A percentile compares a stretch with the other conserved stretches of the same genome.
These are phyloP conservation scores for Papiliotrema fonsecae DNA, from an alignment of 1,284 basidiomycete genomes.

Conservation along the genomic window DNA sequence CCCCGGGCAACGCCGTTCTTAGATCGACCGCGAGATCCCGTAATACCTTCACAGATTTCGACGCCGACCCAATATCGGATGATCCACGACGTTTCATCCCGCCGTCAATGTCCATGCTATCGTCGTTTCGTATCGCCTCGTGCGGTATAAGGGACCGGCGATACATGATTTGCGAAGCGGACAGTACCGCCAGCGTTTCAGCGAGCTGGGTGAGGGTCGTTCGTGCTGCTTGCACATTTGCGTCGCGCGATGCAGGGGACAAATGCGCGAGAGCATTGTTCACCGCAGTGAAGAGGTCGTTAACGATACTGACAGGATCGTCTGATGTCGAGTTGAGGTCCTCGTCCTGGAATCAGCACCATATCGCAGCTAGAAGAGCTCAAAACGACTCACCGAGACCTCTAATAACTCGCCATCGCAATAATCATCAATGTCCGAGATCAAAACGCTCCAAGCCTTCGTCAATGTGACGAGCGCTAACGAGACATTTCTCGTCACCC, in stretches of 20 bases:
- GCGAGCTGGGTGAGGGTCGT: background rate
- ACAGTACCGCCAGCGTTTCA: background rate
- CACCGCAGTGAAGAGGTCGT: conserved; percentile 68
- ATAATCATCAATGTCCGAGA: conserved; percentile 66
- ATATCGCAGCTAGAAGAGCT: background rate
- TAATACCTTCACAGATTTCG: background rate
- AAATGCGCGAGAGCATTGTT: no score
- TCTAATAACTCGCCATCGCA: conserved; percentile 34
- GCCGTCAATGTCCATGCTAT: background rate
- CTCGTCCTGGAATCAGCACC: conserved; percentile 6
- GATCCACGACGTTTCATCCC: background rate
- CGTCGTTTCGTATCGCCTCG: background rate
- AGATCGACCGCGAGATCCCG: no score
- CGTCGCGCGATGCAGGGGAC: background rate
- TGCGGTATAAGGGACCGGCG: background rate
- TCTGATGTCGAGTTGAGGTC: conserved; percentile 9
- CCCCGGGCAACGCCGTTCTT: no score
- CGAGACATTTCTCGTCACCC: conserved; percentile 63
- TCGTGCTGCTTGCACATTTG: background rate
- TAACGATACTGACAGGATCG: conserved; percentile 44
- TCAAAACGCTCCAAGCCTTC: conserved; percentile 62
- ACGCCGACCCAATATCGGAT: background rate
- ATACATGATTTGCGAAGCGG: background rate
- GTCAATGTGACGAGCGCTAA: conserved; percentile 67
- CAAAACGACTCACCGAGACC: background rate